phyloP scores from a whole-genome alignment of 2,329 filamentous ascomycete genomes.

The Paecilomyces sp. region DNA sequence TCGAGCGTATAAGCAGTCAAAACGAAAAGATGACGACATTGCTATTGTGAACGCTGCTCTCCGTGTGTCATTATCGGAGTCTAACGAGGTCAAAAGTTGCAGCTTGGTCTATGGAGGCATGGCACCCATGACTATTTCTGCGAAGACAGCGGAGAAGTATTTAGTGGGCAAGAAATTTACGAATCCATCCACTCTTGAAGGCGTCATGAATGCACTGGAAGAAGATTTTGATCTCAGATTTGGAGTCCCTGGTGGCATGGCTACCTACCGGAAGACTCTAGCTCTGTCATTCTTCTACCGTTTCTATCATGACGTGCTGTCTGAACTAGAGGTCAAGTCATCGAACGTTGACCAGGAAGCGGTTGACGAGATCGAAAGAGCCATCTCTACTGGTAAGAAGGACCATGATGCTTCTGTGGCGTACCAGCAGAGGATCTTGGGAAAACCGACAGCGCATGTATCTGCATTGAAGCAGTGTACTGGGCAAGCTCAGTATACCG shows the following conservation, averaged over 20 bases:
- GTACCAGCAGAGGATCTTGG: slow-evolving; percentile 76
- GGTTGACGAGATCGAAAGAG: slow-evolving; percentile 75
- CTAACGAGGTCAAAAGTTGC: slow-evolving; percentile 63
- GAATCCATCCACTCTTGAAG: slow-evolving; percentile 77
- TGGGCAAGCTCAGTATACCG: slow-evolving; percentile 91
- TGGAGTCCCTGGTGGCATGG: slow-evolving; percentile 94
- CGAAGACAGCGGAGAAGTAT: slow-evolving; percentile 68
- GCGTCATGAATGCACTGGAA: slow-evolving; percentile 81
- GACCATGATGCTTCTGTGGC: slow-evolving; percentile 67
- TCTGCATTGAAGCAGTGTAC: slow-evolving; percentile 90
- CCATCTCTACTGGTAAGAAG: slow-evolving; percentile 71
- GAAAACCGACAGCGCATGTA: slow-evolving; percentile 78
- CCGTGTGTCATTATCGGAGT: slow-evolving; percentile 62
- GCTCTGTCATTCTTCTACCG: slow-evolving; percentile 94
- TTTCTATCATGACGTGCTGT: slow-evolving; percentile 85
- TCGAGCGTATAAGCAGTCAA: slow-evolving; percentile 89
- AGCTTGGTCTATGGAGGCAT: slow-evolving; percentile 91
- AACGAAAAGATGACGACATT: slow-evolving; percentile 96
- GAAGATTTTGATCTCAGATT: slow-evolving; percentile 83
- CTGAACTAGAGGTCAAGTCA: slow-evolving; percentile 43
- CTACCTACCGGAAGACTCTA: slow-evolving; percentile 84
- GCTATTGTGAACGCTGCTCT: slow-evolving; percentile 91
- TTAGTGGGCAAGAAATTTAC: slow-evolving; percentile 72
- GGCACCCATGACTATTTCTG: slow-evolving; percentile 84
- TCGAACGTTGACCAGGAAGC: slow-evolving; percentile 62